A percentile compares a stretch with the other conserved stretches of the same genome.
phyloP scores from a whole-genome alignment of 2,329 filamentous ascomycete genomes.

The Hypocrella siamensis region DNA sequence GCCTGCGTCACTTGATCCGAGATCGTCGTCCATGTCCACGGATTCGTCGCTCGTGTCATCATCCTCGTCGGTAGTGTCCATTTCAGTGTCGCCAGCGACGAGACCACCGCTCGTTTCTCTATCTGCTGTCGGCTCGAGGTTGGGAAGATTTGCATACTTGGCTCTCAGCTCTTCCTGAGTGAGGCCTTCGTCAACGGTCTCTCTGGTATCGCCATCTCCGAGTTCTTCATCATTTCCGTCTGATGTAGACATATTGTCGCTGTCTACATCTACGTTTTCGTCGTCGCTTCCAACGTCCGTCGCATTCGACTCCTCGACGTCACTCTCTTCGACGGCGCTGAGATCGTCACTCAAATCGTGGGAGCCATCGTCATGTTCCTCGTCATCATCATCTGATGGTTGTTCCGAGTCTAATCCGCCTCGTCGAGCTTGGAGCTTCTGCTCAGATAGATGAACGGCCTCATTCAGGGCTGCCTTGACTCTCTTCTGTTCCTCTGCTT shows the following conservation, averaged over 20 bases:
- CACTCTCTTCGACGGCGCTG: constrained; percentile 18
- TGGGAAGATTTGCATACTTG: constrained; percentile 53
- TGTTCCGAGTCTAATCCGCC: constrained; percentile 37
- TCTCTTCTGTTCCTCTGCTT: constrained; percentile 46
- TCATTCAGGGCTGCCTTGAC: constrained; percentile 56
- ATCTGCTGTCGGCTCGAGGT: constrained; percentile 13
- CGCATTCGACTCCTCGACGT: constrained; percentile 16
- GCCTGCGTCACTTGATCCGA: constrained; percentile 40
- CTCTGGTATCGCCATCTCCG: constrained; percentile 40
- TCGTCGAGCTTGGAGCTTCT: constrained; percentile 48
- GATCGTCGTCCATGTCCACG: constrained; percentile 52
- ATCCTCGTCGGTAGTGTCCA: constrained; percentile 13
- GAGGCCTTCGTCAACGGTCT: constrained; percentile 44
- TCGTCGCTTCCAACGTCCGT: constrained; percentile 20
- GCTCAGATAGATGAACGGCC: constrained; percentile 56
- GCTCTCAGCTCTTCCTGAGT: constrained; percentile 52
- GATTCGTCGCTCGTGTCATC: constrained; percentile 47
- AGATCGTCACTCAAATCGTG: constrained; percentile 31
- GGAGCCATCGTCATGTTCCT: constrained; percentile 24
- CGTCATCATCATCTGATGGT: constrained; percentile 22
- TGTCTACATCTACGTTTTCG: constrained; percentile 24
- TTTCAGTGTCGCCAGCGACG: constrained; percentile 9
- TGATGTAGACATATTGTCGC: constrained; percentile 42
- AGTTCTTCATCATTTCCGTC: constrained; percentile 49
- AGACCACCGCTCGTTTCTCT: constrained; percentile 7